A percentile compares a stretch with the other conserved stretches of the same genome.
Evolutionary conservation across 305 asterid genomes (phyloP).

Genomic region (Fraxinus sp.): DNA sequence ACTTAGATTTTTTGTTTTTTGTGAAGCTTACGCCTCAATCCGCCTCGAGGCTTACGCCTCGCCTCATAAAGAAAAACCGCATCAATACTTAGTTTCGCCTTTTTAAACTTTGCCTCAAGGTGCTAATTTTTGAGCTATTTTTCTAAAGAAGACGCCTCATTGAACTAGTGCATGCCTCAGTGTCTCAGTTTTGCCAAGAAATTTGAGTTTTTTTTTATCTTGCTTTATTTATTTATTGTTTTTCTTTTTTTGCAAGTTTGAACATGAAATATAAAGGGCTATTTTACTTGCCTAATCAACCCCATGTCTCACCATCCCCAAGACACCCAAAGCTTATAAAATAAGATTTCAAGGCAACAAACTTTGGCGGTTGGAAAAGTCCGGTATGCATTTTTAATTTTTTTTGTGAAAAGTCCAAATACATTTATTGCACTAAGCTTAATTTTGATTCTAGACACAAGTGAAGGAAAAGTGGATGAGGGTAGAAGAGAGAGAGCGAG

Average conservation of each 20-base stretch:
- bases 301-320: not conserved
- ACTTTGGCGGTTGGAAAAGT: not conserved
- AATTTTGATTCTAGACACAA: not conserved
- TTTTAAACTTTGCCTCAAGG: not conserved
- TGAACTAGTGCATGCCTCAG: not conserved
- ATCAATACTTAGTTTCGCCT: too few relatives aligned
- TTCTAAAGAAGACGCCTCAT: not conserved
- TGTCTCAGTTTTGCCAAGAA: not conserved
- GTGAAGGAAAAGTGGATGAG: not conserved
- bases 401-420: not conserved
- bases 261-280: not conserved
- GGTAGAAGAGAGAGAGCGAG: too few relatives aligned
- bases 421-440: not conserved
- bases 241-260: not conserved
- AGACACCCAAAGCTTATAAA: not conserved
- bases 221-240: too few relatives aligned
- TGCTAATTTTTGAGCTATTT: not conserved
- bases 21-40: too few relatives aligned
- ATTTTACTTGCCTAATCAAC: too few relatives aligned
- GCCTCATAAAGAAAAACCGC: too few relatives aligned
- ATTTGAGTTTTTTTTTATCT: too few relatives aligned
- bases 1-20: too few relatives aligned
- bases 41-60: too few relatives aligned
- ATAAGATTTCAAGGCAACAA: not conserved
- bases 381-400: not conserved